phyloP scores from a whole-genome alignment of 768 basidiomycete species.

The Xerocomus spinulosus region DNA sequence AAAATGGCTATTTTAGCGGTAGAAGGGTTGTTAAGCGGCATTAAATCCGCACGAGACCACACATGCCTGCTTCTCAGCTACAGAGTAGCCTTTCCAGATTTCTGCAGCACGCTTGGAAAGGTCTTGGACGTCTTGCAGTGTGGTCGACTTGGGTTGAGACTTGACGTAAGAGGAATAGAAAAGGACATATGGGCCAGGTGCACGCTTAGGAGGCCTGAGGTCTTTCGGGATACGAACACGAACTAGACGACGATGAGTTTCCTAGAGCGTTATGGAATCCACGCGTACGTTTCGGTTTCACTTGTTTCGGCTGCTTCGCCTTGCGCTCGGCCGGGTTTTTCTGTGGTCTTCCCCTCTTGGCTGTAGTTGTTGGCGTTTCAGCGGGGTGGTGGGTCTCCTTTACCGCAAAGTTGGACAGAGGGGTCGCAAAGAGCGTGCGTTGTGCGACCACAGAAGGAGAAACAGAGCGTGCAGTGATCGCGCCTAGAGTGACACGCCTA shows the following conservation, averaged over 20 bases:
- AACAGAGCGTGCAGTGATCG: too few relatives aligned
- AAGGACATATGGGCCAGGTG: slow-evolving; percentile 22
- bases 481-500: neutral
- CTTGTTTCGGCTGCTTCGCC: neutral
- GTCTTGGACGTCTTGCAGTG: neutral
- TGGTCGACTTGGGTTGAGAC: neutral
- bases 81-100: slow-evolving; percentile 32
- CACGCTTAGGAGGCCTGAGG: slow-evolving; percentile 27
- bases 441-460: slow-evolving; percentile 9
- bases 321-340: neutral
- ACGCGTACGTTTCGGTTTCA: slow-evolving; percentile 14
- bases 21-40: neutral
- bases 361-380: neutral
- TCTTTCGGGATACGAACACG: slow-evolving; percentile 11
- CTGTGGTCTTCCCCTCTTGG: slow-evolving; percentile 8
- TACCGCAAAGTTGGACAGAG: slow-evolving; percentile 10
- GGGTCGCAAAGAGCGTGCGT: slow-evolving; percentile 26
- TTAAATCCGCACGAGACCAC: neutral
- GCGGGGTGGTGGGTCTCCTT: slow-evolving; percentile 1
- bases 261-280: neutral
- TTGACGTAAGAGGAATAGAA: slow-evolving; percentile 21
- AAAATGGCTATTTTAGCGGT: slow-evolving; percentile 21
- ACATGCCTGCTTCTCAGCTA: slow-evolving; percentile 35
- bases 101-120: slow-evolving; percentile 19
- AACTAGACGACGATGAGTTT: slow-evolving; percentile 13